phyloP scores from a whole-genome alignment of 2,329 filamentous ascomycete genomes.

The Monosporascus sp. region DNA sequence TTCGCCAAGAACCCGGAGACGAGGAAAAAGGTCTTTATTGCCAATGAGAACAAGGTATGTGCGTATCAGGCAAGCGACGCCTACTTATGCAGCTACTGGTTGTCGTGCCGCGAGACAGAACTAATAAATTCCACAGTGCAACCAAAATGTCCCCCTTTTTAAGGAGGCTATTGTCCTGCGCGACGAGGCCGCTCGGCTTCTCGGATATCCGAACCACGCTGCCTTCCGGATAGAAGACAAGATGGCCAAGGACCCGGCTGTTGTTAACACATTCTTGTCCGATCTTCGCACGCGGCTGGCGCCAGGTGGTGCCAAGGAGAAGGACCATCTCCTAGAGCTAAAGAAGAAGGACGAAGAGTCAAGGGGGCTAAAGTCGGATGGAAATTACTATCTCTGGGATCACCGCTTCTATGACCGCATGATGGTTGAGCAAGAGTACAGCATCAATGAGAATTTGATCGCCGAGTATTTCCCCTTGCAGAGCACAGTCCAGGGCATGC shows the following conservation, averaged over 20 bases:
- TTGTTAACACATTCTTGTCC: constrained; percentile 66
- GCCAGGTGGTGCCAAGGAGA: constrained; percentile 67
- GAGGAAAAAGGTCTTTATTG: constrained; percentile 64
- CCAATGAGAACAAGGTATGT: constrained; percentile 71
- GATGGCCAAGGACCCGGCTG: constrained; percentile 75
- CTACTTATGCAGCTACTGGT: neutral
- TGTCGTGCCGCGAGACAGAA: neutral
- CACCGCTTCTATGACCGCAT: constrained; percentile 74
- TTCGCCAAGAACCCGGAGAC: constrained; percentile 68
- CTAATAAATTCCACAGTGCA: constrained; percentile 41
- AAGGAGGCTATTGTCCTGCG: constrained; percentile 69
- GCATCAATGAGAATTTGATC: constrained; percentile 73
- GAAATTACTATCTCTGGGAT: constrained; percentile 79
- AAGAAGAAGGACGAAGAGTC: constrained; percentile 66
- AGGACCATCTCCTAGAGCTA: constrained; percentile 62
- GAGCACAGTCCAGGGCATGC: constrained; percentile 70
- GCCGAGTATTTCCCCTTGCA: constrained; percentile 80
- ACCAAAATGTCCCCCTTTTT: constrained; percentile 68
- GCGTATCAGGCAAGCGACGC: too few species aligned
- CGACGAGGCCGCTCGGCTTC: constrained; percentile 70
- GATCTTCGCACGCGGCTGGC: constrained; percentile 64
- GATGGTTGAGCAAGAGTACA: constrained; percentile 76
- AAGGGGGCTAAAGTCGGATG: constrained; percentile 55
- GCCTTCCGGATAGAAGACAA: constrained; percentile 74
- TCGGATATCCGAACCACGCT: constrained; percentile 75